phyloP scores from a whole-genome alignment of 106 monocot genomes.

The Iris macrosiphon region DNA sequence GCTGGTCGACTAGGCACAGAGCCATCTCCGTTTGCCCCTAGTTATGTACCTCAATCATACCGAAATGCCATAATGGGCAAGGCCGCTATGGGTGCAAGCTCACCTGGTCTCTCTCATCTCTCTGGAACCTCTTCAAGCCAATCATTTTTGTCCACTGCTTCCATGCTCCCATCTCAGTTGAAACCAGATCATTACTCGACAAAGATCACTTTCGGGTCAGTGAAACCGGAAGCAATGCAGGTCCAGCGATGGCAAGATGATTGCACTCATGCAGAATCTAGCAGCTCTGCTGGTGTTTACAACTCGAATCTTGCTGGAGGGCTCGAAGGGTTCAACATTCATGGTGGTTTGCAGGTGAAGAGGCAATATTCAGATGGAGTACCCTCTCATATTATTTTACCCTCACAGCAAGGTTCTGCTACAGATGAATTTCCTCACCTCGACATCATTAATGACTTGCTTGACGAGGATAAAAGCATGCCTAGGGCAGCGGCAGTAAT shows the following conservation, averaged over 20 bases:
- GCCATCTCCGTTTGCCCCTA: conserved; percentile 35
- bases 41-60: conserved; percentile 66
- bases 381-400: neutral
- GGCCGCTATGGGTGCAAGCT: conserved; percentile 7
- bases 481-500: conserved; percentile 6
- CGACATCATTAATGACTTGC: conserved; percentile 79
- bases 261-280: conserved; percentile 6
- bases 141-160: conserved; percentile 12
- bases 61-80: conserved; percentile 82
- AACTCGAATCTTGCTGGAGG: conserved; percentile 1
- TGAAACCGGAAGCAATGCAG: conserved; percentile 37
- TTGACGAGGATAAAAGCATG: conserved; percentile 56
- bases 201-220: conserved; percentile 61
- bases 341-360: conserved; percentile 1
- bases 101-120: conserved; percentile 11
- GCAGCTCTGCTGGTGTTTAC: neutral
- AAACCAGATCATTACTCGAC: conserved; percentile 17
- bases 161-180: conserved; percentile 17
- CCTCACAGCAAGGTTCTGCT: conserved; percentile 12
- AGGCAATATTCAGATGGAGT: conserved; percentile 10
- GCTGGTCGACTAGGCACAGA: conserved; percentile 48
- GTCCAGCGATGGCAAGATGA: conserved; percentile 19
- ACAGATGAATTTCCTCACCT: conserved; percentile 79
- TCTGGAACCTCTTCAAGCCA: conserved; percentile 9
- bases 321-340: conserved; percentile 5